Conservation (phyloP, 2,329 filamentous ascomycete species). For the Capronia americana region DNA sequence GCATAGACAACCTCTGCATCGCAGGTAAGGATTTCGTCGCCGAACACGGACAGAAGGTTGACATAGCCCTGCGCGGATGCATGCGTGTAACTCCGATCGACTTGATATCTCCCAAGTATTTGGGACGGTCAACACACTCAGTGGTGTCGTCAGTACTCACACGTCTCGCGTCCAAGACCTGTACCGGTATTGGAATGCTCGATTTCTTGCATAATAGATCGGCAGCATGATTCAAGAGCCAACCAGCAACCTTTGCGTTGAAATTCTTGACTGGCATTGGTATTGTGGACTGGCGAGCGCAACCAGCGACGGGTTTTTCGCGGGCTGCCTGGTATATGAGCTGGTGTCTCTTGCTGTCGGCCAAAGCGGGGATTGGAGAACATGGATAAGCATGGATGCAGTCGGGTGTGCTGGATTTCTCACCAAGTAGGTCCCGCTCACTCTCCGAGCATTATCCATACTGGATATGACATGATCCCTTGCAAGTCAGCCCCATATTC, state of each 20-base stretch:
- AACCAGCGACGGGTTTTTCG: constrained; percentile 66
- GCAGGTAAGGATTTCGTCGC: constrained; percentile 52
- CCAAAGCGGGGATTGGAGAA: constrained; percentile 60
- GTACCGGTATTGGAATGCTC: constrained; percentile 65
- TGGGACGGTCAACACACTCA: constrained; percentile 62
- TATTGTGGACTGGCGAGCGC: constrained; percentile 56
- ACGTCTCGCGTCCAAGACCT: constrained; percentile 64
- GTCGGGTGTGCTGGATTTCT: constrained; percentile 61
- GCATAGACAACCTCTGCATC: constrained; percentile 64
- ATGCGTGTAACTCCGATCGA: constrained; percentile 64
- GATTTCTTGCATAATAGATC: constrained; percentile 66
- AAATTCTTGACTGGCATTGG: constrained; percentile 62
- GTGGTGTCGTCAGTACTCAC: constrained; percentile 62
- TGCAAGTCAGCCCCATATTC: not conserved
- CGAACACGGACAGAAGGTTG: not conserved
- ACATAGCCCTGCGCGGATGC: constrained; percentile 57
- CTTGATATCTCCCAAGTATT: constrained; percentile 62
- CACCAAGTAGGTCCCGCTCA: constrained; percentile 54
- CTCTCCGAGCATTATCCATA: not conserved
- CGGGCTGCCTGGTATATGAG: constrained; percentile 65
- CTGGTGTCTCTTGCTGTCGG: constrained; percentile 62
- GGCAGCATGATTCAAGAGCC: constrained; percentile 61
- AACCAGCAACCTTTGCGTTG: constrained; percentile 54
- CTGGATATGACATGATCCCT: not conserved
- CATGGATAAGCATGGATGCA: constrained; percentile 59